Base-by-base conservation (phyloP, 768 basidiomycete species). In the Kwoniella mangroviensis region DNA sequence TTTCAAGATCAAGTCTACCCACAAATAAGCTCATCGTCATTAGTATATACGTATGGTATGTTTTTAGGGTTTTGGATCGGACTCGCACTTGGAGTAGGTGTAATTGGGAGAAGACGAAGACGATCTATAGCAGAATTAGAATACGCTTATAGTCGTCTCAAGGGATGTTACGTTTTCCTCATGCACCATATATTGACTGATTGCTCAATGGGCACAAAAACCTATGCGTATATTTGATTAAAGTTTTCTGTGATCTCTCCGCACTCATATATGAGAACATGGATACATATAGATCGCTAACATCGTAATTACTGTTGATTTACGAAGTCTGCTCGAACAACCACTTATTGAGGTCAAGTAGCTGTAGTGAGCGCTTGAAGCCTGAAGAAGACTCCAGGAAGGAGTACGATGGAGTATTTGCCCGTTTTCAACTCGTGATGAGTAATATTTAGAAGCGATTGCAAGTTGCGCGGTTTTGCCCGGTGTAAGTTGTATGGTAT, bases 1-100 rank as follows among this genome's bases (percentile, higher is more conserved):
- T 74, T 83, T 83, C 80, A 83, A 83, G 79, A 83, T 83, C 80
- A 80, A 81, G 77, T 77, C 78, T 49, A 73, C 78, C 67, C 80
- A 81, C 79, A 81, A 82, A 71, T 82, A 79, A 72, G 72, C 56
- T 34, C 17, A 43, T 55, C 52, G n/a, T 45, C 41, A 13, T 54
- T 34, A 58, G 58, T 34, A 63, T 34, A 34, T 40, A 49, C 26
- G 52, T 17, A 22, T 51, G 59, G 60, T 17, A 34, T 26, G 21
- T 17, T 24, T 17, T 41, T 21, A 34, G 41, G 68, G 55, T 41
- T 63, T 59, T 26, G 54, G 68, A 69, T 52, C 59, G 22, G 68
- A 26, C 7, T 49, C 34, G 57, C 34, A 43, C 34, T 40, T 26
- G 45, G 21, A 57, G 58, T 21, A 26, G 19, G 15, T 53, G 64